These are phyloP conservation scores for Remersonia thermophila DNA, from an alignment of 2,329 filamentous ascomycete species.

Conservation along the genomic window DNA sequence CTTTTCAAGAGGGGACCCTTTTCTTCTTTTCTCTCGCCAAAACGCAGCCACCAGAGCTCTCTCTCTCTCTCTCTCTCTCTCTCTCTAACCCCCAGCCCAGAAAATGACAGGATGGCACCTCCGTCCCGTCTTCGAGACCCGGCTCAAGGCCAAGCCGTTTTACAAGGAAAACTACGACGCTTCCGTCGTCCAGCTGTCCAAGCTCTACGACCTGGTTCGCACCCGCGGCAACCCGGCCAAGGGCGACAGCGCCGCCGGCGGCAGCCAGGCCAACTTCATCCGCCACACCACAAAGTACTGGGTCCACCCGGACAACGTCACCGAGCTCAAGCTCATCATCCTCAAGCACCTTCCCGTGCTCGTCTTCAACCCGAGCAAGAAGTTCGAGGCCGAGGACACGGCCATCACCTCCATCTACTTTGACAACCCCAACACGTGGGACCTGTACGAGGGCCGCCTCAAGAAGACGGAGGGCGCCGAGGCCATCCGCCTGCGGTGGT, in stretches of 20 bases:
- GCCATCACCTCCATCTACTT: constrained; percentile 99
- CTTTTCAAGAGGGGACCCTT: too few relatives aligned
- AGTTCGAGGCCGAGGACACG: constrained; percentile 80
- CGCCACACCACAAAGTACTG: constrained; percentile 98
- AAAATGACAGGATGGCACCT: constrained; percentile 93
- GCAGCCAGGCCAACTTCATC: constrained; percentile 87
- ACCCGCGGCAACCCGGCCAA: constrained; percentile 86
- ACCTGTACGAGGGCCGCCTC: constrained; percentile 82
- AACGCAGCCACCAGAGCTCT: too few relatives aligned
- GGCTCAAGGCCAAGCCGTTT: constrained; percentile 91
- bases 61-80: too few relatives aligned
- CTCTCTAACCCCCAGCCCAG: too few relatives aligned
- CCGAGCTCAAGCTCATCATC: constrained; percentile 93
- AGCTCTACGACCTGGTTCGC: constrained; percentile 85
- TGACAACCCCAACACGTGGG: constrained; percentile 88
- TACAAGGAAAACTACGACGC: constrained; percentile 98
- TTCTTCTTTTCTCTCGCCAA: too few relatives aligned
- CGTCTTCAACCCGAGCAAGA: constrained; percentile 94
- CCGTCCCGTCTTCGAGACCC: constrained; percentile 87
- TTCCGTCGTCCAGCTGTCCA: constrained; percentile 88
- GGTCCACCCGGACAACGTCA: constrained; percentile 98
- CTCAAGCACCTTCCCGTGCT: constrained; percentile 93
- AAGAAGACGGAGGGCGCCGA: constrained; percentile 98
- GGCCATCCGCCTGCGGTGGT: constrained; percentile 92
- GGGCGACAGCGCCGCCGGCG: constrained; percentile 84